These are phyloP conservation scores for Xylaria sp. DNA, from an alignment of 2,329 filamentous ascomycete species.

Conservation along the genomic window DNA sequence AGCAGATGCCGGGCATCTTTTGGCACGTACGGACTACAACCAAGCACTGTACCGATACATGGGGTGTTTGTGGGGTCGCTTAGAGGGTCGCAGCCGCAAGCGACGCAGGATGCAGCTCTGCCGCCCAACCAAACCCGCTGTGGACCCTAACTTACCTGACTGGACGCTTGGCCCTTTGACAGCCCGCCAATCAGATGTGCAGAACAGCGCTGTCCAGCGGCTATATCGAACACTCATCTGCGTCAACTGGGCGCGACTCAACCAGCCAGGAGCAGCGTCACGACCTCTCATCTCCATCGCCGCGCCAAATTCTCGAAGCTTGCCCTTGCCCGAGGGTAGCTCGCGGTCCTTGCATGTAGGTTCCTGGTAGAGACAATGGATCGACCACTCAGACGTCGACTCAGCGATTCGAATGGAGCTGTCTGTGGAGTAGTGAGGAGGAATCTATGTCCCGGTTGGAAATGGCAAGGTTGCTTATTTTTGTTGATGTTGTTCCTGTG, in stretches of 20 bases:
- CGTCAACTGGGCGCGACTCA: conserved; percentile 33
- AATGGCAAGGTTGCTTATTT: conserved; percentile 13
- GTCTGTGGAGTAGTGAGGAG: conserved; percentile 22
- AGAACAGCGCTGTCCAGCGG: conserved; percentile 42
- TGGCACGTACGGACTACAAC: not conserved
- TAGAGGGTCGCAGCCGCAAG: conserved; percentile 47
- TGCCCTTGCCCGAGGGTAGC: conserved; percentile 27
- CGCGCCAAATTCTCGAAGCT: conserved; percentile 39
- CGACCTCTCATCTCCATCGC: conserved; percentile 45
- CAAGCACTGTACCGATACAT: not conserved
- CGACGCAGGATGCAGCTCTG: conserved; percentile 42
- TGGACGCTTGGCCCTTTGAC: conserved; percentile 39
- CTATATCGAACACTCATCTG: conserved; percentile 50
- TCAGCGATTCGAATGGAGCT: conserved; percentile 3
- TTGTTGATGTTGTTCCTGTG: conserved; percentile 11
- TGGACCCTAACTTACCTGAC: conserved; percentile 24
- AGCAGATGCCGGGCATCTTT: not conserved
- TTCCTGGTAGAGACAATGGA: conserved; percentile 14
- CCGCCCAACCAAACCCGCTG: conserved; percentile 44
- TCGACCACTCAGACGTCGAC: conserved; percentile 43
- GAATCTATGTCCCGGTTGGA: conserved; percentile 11
- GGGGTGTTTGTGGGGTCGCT: conserved; percentile 19
- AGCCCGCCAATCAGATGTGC: conserved; percentile 42
- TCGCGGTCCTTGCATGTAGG: conserved; percentile 22
- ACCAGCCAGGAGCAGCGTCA: conserved; percentile 46